Conservation (phyloP, 192 early-diverging fungal species). For the Irineochytrium annulatum region DNA sequence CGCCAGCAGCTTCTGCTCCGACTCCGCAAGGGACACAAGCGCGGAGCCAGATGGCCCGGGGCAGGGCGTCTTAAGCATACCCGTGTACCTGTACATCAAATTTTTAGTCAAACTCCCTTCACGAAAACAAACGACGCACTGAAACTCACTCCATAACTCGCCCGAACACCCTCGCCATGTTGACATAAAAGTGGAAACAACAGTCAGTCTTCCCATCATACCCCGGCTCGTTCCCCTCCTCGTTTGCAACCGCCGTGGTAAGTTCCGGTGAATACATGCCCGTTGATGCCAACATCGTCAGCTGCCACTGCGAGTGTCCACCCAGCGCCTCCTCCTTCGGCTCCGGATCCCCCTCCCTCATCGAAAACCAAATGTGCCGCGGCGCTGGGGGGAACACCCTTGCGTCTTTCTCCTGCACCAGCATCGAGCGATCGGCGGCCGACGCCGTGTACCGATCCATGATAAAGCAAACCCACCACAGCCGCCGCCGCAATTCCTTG, state of each 20-base stretch:
- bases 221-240: background rate
- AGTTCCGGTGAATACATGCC: conserved; percentile 4
- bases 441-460: conserved; percentile 21
- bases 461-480: conserved; percentile 28
- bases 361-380: conserved; percentile 1
- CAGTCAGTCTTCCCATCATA: background rate
- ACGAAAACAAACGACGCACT: background rate
- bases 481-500: conserved; percentile 24
- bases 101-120: background rate
- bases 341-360: conserved; percentile 12
- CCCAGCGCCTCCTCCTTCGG: conserved; percentile 5
- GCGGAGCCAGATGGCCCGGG: conserved; percentile 10
- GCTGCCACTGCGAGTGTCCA: conserved; percentile 14
- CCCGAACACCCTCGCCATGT: conserved; percentile 18
- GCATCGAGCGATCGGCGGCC: conserved; percentile 24
- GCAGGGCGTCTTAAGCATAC: conserved; percentile 12
- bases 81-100: conserved; percentile 7
- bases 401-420: conserved; percentile 16
- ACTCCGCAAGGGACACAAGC: conserved; percentile 8
- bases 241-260: background rate
- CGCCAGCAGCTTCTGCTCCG: conserved; percentile 4
- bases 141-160: conserved; percentile 16
- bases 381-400: conserved; percentile 21
- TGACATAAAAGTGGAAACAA: conserved; percentile 16
- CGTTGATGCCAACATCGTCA: conserved; percentile 14